Conservation (phyloP, 108 stramenopile genomes). For the Asterionellopsis glacialis region DNA sequence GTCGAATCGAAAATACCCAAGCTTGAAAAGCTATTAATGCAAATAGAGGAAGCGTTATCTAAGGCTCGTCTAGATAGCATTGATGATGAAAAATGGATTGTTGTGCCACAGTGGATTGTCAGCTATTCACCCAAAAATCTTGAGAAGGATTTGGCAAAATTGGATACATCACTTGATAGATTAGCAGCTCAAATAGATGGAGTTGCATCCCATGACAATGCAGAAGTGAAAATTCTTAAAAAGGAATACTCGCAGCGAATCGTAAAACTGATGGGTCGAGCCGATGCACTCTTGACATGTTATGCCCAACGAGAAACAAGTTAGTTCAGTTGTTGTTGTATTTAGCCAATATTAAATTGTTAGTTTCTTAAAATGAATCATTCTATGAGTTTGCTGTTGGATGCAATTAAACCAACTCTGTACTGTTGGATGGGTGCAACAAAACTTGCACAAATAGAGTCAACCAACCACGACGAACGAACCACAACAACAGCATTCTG, state of each 20-base stretch:
- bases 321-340: too few species aligned
- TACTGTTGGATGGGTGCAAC: too few species aligned
- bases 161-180: not conserved
- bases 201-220: not conserved
- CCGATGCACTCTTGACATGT: not conserved
- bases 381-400: too few species aligned
- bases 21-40: not conserved
- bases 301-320: not conserved
- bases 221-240: not conserved
- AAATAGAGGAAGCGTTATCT: not conserved
- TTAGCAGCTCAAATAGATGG: not conserved
- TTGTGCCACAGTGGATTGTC: not conserved
- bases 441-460: too few species aligned
- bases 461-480: too few species aligned
- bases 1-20: slow-evolving; percentile 1
- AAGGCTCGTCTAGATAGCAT: slow-evolving; percentile 1
- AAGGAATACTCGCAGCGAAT: not conserved
- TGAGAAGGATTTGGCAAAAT: not conserved
- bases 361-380: too few species aligned
- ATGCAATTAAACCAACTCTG: too few species aligned
- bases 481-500: too few species aligned
- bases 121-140: not conserved
- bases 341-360: too few species aligned
- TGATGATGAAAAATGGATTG: not conserved
- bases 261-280: not conserved